Evolutionary conservation across 2,329 filamentous ascomycete species (phyloP).

Genomic region (Sclerotinia glacialis): DNA sequence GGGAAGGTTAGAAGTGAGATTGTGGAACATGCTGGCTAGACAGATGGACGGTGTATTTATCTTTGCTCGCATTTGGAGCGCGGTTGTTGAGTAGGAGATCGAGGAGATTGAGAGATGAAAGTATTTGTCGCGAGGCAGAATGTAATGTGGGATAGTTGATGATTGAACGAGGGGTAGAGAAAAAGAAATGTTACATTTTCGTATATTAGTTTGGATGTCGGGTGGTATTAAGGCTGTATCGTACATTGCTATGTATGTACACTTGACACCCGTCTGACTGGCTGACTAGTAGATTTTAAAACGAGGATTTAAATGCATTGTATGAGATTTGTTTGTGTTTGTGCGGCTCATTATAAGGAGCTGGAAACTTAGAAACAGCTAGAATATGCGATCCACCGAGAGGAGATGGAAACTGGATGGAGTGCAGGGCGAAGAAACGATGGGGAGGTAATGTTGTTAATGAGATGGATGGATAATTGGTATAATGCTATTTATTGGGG

Average conservation of each 20-base stretch:
- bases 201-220: neutral
- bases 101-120: neutral
- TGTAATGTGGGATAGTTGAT: too few species aligned
- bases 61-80: neutral
- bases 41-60: neutral
- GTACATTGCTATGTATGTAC: neutral
- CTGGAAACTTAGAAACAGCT: too few species aligned
- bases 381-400: too few species aligned
- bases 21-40: slow-evolving; percentile 83
- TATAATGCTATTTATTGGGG: too few species aligned
- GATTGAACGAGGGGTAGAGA: neutral
- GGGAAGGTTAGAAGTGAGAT: slow-evolving; percentile 86
- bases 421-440: too few species aligned
- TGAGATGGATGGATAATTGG: too few species aligned
- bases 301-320: neutral
- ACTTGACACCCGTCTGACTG: neutral
- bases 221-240: neutral
- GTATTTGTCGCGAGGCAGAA: neutral
- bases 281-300: neutral
- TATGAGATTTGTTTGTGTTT: too few species aligned
- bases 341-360: too few species aligned
- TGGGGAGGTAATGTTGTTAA: too few species aligned
- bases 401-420: too few species aligned
- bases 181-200: neutral
- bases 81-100: neutral